phyloP scores from a whole-genome alignment of 2,329 filamentous ascomycete genomes.

The Fonsecaea monophora region DNA sequence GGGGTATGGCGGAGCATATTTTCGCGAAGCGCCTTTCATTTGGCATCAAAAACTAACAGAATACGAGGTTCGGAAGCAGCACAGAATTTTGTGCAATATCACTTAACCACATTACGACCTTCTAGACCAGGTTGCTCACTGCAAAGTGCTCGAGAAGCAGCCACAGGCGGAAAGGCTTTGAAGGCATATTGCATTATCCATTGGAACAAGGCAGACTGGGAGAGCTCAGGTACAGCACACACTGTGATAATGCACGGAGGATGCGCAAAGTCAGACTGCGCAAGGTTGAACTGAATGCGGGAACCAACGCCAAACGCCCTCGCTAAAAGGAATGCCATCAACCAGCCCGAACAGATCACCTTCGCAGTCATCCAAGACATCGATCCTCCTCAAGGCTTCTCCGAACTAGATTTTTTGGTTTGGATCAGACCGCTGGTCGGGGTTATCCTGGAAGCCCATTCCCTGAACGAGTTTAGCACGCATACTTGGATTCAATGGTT shows the following conservation, averaged over 20 bases:
- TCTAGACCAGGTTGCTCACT: neutral
- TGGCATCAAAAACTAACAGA: neutral
- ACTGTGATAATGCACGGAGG: neutral
- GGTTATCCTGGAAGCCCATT: conserved; percentile 60
- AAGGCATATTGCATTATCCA: neutral
- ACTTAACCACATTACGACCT: neutral
- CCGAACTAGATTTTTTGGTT: conserved; percentile 10
- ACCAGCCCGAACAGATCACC: neutral
- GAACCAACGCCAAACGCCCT: conserved; percentile 16
- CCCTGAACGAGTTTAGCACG: conserved; percentile 42
- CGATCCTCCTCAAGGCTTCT: neutral
- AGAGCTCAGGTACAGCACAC: neutral
- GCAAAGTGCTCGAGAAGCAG: neutral
- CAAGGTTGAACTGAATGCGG: neutral
- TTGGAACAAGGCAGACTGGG: neutral
- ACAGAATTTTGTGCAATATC: too few species aligned
- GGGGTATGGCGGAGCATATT: neutral
- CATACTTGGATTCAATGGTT: neutral
- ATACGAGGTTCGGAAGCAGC: too few species aligned
- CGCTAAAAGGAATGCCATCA: conserved; percentile 14
- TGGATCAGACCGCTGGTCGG: conserved; percentile 54
- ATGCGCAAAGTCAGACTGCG: neutral
- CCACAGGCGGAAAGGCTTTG: neutral
- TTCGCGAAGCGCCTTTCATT: neutral
- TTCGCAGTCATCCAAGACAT: conserved; percentile 3